Conservation (phyloP, 805 yeast genomes). For the Saturnispora zaruensis region DNA sequence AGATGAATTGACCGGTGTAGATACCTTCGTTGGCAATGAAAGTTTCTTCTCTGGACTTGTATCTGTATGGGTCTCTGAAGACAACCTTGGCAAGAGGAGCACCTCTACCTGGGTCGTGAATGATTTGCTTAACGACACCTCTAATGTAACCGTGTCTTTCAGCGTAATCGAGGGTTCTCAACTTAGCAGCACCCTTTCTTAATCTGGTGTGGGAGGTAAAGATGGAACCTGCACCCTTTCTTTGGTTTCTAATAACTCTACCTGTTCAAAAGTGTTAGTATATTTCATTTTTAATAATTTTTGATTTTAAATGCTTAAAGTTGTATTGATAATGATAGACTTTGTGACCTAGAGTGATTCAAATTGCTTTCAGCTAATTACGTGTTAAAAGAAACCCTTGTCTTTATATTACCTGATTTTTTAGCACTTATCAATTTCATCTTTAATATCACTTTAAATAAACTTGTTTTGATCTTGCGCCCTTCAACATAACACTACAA, state of each 20-base stretch:
- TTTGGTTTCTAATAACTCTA: conserved; percentile 99
- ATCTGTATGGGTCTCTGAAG: conserved; percentile 99
- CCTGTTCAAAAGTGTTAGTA: conserved; percentile 32
- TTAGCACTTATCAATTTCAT: neutral
- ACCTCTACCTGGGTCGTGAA: conserved; percentile 99
- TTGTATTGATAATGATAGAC: neutral
- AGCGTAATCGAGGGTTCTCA: conserved; percentile 97
- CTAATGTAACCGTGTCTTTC: conserved; percentile 99
- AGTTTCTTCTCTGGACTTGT: conserved; percentile 95
- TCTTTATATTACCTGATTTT: neutral
- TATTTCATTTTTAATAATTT: neutral
- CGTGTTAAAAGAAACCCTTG: neutral
- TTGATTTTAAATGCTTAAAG: neutral
- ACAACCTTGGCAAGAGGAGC: conserved; percentile 99
- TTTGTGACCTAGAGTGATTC: too few relatives aligned
- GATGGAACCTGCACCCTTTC: conserved; percentile 99
- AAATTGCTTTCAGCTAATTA: neutral
- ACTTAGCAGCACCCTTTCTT: conserved; percentile 99
- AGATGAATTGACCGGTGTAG: conserved; percentile 98
- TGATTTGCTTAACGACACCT: conserved; percentile 97
- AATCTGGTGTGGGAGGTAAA: conserved; percentile 99
- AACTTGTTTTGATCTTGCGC: neutral
- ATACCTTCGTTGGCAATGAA: conserved; percentile 99
- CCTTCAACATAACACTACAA: too few relatives aligned
- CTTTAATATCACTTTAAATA: neutral